A percentile compares a stretch with the other conserved stretches of the same genome.
phyloP scores from a whole-genome alignment of 495 filamentous ascomycete genomes.

The Neurospora sp. region DNA sequence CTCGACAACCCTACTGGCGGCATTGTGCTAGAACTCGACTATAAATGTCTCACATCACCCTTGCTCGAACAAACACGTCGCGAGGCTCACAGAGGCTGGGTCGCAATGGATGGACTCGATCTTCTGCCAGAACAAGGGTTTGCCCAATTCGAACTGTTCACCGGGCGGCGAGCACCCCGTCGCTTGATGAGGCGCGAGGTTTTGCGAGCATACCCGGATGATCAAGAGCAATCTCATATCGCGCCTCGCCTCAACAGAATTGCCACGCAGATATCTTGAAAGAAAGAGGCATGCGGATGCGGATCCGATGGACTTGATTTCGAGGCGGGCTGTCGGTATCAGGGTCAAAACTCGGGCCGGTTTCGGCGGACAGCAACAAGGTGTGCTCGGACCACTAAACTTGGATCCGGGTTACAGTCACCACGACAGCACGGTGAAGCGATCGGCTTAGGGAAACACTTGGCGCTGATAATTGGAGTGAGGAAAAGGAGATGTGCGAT shows the following conservation, averaged over 20 bases:
- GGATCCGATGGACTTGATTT: background rate
- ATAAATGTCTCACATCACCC: constrained; percentile 57
- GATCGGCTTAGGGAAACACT: background rate
- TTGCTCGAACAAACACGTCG: constrained; percentile 52
- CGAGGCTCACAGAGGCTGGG: constrained; percentile 55
- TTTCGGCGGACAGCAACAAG: background rate
- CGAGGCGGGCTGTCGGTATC: background rate
- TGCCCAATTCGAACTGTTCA: constrained; percentile 69
- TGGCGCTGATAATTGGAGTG: background rate
- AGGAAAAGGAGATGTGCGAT: background rate
- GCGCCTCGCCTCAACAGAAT: constrained; percentile 23
- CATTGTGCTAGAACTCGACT: constrained; percentile 61
- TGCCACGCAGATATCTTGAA: constrained; percentile 9
- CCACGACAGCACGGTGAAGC: background rate
- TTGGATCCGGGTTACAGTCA: background rate
- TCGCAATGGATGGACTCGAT: constrained; percentile 61
- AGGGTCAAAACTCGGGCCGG: background rate
- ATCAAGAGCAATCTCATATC: constrained; percentile 19
- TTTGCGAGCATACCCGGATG: constrained; percentile 37
- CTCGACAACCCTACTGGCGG: constrained; percentile 60
- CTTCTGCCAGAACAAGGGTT: constrained; percentile 67
- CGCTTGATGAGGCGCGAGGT: constrained; percentile 59
- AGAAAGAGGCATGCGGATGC: background rate
- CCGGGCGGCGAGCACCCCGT: constrained; percentile 59
- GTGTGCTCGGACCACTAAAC: background rate